phyloP scores from a whole-genome alignment of 2,329 filamentous ascomycete genomes.

The Lanzia echinophila region DNA sequence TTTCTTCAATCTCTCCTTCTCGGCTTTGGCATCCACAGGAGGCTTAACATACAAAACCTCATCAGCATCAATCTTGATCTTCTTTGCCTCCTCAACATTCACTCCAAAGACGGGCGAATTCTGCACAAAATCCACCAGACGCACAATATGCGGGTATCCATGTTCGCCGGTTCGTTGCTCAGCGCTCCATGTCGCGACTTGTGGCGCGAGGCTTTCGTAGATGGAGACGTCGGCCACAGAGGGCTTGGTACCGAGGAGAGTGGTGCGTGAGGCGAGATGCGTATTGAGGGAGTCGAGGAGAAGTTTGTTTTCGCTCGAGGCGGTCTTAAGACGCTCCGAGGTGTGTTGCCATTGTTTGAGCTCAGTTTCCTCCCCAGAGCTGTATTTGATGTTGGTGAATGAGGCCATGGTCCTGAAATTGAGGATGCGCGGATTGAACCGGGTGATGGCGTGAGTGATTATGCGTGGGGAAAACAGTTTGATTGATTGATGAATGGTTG shows the following conservation, averaged over 20 bases:
- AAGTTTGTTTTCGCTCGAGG: constrained; percentile 47
- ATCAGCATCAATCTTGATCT: constrained; percentile 70
- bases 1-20: constrained; percentile 96
- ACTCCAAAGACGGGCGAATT: constrained; percentile 73
- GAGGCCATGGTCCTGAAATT: constrained; percentile 52
- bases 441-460: constrained; percentile 31
- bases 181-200: constrained; percentile 71
- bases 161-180: constrained; percentile 87
- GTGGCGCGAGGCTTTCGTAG: constrained; percentile 70
- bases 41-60: constrained; percentile 84
- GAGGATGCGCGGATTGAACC: constrained; percentile 52
- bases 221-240: constrained; percentile 80
- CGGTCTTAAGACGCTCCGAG: constrained; percentile 59
- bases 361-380: constrained; percentile 73
- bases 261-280: constrained; percentile 83
- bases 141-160: constrained; percentile 85
- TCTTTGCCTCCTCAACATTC: constrained; percentile 62
- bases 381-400: constrained; percentile 64
- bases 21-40: constrained; percentile 82
- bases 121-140: constrained; percentile 90
- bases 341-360: constrained; percentile 85
- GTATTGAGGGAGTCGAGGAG: constrained; percentile 76
- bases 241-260: constrained; percentile 81
- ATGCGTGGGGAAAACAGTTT: constrained; percentile 28
- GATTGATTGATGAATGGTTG: constrained; percentile 13